Evolutionary conservation across 148 eudicot species (phyloP), one percentile per base, ranked within the genome.

Genomic region (Diospyros lotus): DNA sequence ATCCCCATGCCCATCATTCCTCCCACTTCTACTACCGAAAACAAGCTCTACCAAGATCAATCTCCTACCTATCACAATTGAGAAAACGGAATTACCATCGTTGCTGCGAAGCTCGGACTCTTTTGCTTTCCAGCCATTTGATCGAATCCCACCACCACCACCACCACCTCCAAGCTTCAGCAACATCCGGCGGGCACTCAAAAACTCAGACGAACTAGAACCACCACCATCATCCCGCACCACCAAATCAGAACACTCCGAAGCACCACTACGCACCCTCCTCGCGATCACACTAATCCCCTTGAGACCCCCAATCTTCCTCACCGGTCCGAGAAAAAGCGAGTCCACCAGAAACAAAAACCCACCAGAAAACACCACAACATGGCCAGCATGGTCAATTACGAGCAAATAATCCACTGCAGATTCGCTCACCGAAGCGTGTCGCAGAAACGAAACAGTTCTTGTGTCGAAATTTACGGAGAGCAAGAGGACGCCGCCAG

Each of bases 341-440:
- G 76, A 80, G 71, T 89, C 89, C 43, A 87, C 68, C 13, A 87
- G 66, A 79, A 78, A 81, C 74, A 91, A 38, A 77, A 53, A 63
- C 6, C 93, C 93, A 40, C 84, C 92, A 3, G 91, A 91, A 58
- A 85, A 82, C 17, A 89, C 88, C 75, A 88, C 58, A 68, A 84
- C 68, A 41, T 65, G 83, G 73, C 80, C 79, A 71, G 82, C 75
- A 48, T 75, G 77, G 55, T 75, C 61, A 71, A 82, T 77, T 45
- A 87, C 81, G 68, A 84, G 83, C 64, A 91, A 54, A 3, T 84
- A 77, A 55, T 64, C 74, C 15, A 89, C 66, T 11, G 80, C 58
- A 14, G 79, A 62, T 2, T 76, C 73, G 64, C 83, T 73, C 9
- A 91, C 71, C 3, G 77, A 64, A 1, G 81, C 69, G 58, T 65